These are phyloP conservation scores for Hypomontagnella submonticulosa DNA, from an alignment of 495 filamentous ascomycete species.

Conservation along the genomic window DNA sequence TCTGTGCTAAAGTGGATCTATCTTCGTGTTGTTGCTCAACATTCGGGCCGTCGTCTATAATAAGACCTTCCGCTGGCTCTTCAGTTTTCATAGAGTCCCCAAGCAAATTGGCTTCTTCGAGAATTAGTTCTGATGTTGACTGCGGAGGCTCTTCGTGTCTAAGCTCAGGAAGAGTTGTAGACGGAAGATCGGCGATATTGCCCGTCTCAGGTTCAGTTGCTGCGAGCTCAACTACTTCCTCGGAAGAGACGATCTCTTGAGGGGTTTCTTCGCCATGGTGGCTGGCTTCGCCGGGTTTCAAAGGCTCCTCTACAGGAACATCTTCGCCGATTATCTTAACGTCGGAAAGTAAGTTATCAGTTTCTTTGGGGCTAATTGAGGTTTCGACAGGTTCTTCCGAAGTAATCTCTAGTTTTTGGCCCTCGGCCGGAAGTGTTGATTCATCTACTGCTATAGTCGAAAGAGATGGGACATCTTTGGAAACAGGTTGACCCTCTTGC, in stretches of 20 bases:
- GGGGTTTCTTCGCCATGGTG: background rate
- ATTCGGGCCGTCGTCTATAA: constrained; percentile 7
- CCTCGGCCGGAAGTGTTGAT: constrained; percentile 10
- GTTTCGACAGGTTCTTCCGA: constrained; percentile 13
- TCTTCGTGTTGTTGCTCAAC: constrained; percentile 26
- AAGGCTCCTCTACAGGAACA: constrained; percentile 12
- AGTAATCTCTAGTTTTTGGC: constrained; percentile 1
- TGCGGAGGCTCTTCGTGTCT: constrained; percentile 17
- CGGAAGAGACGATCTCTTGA: constrained; percentile 10
- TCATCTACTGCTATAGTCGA: constrained; percentile 14
- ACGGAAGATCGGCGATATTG: constrained; percentile 1
- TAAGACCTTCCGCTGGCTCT: constrained; percentile 9
- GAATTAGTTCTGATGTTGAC: constrained; percentile 1
- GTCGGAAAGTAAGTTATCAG: background rate
- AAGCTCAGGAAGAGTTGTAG: constrained; percentile 3
- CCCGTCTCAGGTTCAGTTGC: constrained; percentile 1
- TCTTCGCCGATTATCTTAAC: constrained; percentile 8
- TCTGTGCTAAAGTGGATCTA: constrained; percentile 23
- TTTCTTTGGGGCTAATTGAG: constrained; percentile 3
- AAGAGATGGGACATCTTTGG: background rate
- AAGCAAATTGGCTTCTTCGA: constrained; percentile 15
- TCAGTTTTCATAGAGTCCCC: constrained; percentile 19
- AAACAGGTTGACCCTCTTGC: constrained; percentile 11
- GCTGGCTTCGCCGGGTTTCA: background rate
- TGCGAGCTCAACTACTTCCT: constrained; percentile 5